These are phyloP conservation scores for Didymella keratinophila DNA, from an alignment of 2,329 filamentous ascomycete genomes.

Conservation along the genomic window DNA sequence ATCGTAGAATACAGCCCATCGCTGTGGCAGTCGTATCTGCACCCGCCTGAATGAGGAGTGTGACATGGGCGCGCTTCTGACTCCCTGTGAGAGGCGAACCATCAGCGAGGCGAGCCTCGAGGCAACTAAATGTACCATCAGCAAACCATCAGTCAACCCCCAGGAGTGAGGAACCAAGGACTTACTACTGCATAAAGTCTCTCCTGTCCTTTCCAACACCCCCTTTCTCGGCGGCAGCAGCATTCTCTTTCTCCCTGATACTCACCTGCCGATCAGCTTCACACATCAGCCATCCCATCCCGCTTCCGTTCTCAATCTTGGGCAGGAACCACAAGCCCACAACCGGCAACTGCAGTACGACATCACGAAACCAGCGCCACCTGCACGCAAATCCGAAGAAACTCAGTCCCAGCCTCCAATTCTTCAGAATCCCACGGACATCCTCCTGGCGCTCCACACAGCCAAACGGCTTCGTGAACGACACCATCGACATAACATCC, in stretches of 20 bases:
- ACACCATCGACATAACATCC: conserved; percentile 54
- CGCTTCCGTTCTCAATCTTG: conserved; percentile 32
- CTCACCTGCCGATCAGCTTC: conserved; percentile 47
- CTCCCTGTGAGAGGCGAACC: conserved; percentile 38
- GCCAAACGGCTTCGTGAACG: conserved; percentile 51
- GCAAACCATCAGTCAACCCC: conserved; percentile 22
- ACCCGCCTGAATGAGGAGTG: conserved; percentile 51
- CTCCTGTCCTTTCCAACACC: conserved; percentile 32
- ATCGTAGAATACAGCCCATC: conserved; percentile 44
- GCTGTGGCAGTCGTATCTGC: conserved; percentile 49
- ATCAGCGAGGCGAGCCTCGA: conserved; percentile 44
- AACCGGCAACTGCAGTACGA: conserved; percentile 38
- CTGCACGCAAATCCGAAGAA: conserved; percentile 51
- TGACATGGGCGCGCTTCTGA: conserved; percentile 50
- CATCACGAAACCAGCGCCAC: conserved; percentile 47
- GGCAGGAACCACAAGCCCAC: conserved; percentile 44
- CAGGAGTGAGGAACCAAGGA: background rate
- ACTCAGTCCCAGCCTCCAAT: conserved; percentile 50
- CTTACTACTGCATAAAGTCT: conserved; percentile 44
- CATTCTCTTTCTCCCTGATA: conserved; percentile 37
- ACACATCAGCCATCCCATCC: conserved; percentile 51
- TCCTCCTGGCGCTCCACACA: conserved; percentile 52
- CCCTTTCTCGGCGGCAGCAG: conserved; percentile 17
- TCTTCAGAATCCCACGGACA: conserved; percentile 47
- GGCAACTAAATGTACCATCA: conserved; percentile 31